Evolutionary conservation across 1,139 yeast genomes (phyloP).

Genomic region (Ogataea hybrid): DNA sequence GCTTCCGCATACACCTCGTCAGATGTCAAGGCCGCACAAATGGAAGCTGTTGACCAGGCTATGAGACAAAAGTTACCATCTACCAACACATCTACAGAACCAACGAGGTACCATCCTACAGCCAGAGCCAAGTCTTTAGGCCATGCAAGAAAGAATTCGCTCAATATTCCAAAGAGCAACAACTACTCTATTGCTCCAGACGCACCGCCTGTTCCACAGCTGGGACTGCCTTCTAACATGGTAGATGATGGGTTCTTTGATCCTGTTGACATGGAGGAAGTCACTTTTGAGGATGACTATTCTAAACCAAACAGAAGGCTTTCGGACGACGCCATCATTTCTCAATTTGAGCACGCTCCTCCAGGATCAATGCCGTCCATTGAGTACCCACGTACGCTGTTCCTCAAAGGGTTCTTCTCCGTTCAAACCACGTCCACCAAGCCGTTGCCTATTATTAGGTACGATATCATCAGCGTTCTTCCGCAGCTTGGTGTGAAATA

Average conservation of each 20-base stretch:
- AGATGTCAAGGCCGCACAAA: constrained; percentile 15
- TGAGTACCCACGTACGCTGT: constrained; percentile 87
- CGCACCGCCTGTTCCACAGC: constrained; percentile 50
- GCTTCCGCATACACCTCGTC: constrained; percentile 33
- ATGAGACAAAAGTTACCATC: constrained; percentile 6
- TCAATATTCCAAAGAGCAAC: constrained; percentile 32
- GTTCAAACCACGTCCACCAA: constrained; percentile 96
- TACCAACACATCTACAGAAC: constrained; percentile 6
- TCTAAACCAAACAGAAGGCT: constrained; percentile 34
- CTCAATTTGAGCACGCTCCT: constrained; percentile 66
- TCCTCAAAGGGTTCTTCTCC: constrained; percentile 90
- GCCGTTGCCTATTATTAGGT: constrained; percentile 84
- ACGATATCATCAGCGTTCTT: constrained; percentile 77
- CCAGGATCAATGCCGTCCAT: constrained; percentile 89
- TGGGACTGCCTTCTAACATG: constrained; percentile 34
- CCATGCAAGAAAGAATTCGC: constrained; percentile 65
- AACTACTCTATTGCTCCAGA: constrained; percentile 34
- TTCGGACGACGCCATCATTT: constrained; percentile 63
- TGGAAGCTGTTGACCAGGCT: constrained; percentile 16
- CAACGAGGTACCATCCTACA: constrained; percentile 63
- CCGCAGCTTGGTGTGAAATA: constrained; percentile 75
- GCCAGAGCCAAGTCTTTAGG: constrained; percentile 91
- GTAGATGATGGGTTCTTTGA: constrained; percentile 61
- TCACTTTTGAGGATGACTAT: constrained; percentile 23
- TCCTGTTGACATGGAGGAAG: constrained; percentile 51